Evolutionary conservation across 176 grass and related monocot genomes (phyloP), one percentile per base, ranked within the genome.

Genomic region (Zoysia pacifica): DNA sequence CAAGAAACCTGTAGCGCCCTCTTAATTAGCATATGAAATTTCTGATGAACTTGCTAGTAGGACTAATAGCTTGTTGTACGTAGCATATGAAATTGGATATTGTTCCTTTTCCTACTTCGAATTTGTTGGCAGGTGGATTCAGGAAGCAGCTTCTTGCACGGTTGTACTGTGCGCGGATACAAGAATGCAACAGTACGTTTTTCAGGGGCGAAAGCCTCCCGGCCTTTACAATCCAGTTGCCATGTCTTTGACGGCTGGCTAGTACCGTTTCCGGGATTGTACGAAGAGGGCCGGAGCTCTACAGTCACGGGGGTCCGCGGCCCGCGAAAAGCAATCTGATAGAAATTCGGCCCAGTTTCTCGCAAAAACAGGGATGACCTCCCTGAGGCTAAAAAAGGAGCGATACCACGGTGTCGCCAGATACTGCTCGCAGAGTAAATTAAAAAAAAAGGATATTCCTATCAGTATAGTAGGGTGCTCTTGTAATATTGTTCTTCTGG

Each of bases 251-350:
- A 28, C 28, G 28, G 64, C 70, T 77, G 65, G 2, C 53, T 76
- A 1, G 43, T 84, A 39, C 73, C 65, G 18, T 61, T 52, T 64
- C 37, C 50, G 45, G 58, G 2, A 46, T 4, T 15, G 7, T 28
- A 28, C 9, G 45, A 45, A 55, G 28, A 58, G 40, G 43, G 42
- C 44, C n/a, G 62, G 70, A 86, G 80, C 70, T 80, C 77, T 61
- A 58, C 38, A 70, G 35, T 44, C 3, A 5, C 12, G 9, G 37
- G 72, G 65, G 28, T 63, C 38, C 35, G 55, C 36, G 42, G 8
- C 38, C 50, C 12, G 13, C 2, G n/a, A 46, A 28, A 28, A 28
- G 0, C 28, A 28, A 28, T 0, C 28, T 28, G 28, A 28, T 28
- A 28, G 28, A 28, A 28, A 28, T 28, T 28, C 28, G 28, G 28